Base-by-base conservation (phyloP, 306 rosid species). In the Astragalus glycyphyllos region DNA sequence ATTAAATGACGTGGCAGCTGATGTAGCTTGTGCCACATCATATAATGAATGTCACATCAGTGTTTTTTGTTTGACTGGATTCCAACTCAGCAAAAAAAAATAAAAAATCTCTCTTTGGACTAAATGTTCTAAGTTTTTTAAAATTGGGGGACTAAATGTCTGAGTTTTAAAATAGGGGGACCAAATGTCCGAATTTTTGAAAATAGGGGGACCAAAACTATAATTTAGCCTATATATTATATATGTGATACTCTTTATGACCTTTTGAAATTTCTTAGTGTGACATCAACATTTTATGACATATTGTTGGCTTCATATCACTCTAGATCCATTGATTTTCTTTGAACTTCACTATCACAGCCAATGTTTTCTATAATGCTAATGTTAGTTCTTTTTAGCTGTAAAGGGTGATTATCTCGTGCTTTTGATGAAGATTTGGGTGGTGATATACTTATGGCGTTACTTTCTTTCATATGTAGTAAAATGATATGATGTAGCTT, bases 241-340 rank as follows among this genome's bases (percentile, higher is more conserved):
- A 69, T 74, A 8, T 70, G 41, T 78, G 32, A 41, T 62, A 26
- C 70, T 74, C 58, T 37, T 7, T 38, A 48, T 71, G 49, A 51
- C 37, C 23, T 70, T 50, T 53, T 55, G 17, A 69, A 55, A 46
- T 74, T 42, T 63, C 34, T 14, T 23, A 11, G 46, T 61, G 41
- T 29, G 11, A 32, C 13, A 44, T 51, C 4, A 4, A 12, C 11
- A 8, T 34, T 23, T 23, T 50, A 69, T 38, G 69, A 69, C 31
- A 23, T 60, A 60, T 29, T 49, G 16, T 9, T 42, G 40, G 50
- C 34, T 34, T 35, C 37, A 62, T 69, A 26, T 72, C 40, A 11
- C 48, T 58, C 8, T 41, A 11, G 59, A 51, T 31, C 61, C 63
- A 47, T 57, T 42, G n/a, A 0, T 67, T 58, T 57, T 20, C 49